Evolutionary conservation across 2,329 filamentous ascomycete genomes (phyloP), one percentile per base, ranked within the genome.

Genomic region (Fusarium pilosicola): DNA sequence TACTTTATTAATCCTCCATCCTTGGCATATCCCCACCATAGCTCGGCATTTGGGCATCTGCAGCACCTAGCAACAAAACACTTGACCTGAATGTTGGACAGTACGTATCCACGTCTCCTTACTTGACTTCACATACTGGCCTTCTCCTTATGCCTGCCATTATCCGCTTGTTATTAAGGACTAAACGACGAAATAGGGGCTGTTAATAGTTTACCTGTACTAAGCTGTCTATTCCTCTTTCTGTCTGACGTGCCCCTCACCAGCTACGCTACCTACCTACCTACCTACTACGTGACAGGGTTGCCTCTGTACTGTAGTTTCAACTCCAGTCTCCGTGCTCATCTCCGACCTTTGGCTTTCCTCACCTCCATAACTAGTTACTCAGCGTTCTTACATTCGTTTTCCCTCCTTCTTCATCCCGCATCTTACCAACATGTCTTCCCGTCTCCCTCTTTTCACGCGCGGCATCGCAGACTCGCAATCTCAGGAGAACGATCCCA

Each of bases 381-480:
- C 51, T 42, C 46, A 28, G 44, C 51, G 26, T 65, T 74, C 63
- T 60, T 59, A 72, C 71, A 56, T 48, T 74, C 71, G 62, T 72
- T 74, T 63, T 52, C 11, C 20, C 32, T 30, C 34, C 28, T 52
- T 28, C 48, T 60, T 48, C 45, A 8, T 41, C 42, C 39, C 26
- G 59, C 34, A 32, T 42, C 54, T 26, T 24, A 38, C 24, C 57
- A 83, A 49, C 78, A 91, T 91, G 89, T 85, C 89, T 55, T 77
- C 84, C 59, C 86, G 88, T 80, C 89, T 89, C 41, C 84, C 86
- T 64, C 85, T 91, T 80, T 88, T 91, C 79, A 92, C 90, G 48
- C 86, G 88, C 75, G 89, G 88, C 79, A 87, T 93, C 67, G 90
- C 92, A 38, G 85, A 86, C 65, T 86, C 89, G 62, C 87, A 91